Evolutionary conservation across 179 eudicot species (phyloP), one percentile per base, ranked within the genome.

Genomic region (Actinidia arguta): DNA sequence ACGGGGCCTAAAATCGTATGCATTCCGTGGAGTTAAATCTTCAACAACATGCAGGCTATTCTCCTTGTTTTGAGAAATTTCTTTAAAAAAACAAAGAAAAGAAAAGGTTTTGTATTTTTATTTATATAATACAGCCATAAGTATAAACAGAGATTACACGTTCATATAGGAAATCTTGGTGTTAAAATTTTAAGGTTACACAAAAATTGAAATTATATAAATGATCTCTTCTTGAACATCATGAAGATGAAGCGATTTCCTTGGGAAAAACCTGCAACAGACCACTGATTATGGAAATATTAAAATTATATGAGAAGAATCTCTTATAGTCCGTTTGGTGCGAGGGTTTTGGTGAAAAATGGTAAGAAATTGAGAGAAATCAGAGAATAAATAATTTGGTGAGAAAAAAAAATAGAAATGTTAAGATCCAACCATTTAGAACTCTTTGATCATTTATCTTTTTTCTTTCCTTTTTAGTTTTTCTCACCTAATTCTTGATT

Each of bases 141-240:
- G 42, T 42, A 5, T 20, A 17, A 69, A 69, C 44, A 69, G 16
- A 42, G 50, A 69, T 20, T 42, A 44, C 51, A 69, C 20, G 16
- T 20, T 9, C 14, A 7, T 44, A 39, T 44, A 20, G 50, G 20
- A 69, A 18, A 18, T 20, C 3, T 69, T 44, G 12, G 10, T 16
- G 18, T 7, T 44, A 7, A n/a, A 69, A 18, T 42, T 22, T 44
- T 69, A 22, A 44, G 52, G 18, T 69, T 20, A 67, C 6, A 69
- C 52, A 31, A 69, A 8, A 69, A 18, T 44, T 44, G 1, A 16
- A 47, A 69, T 68, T 24, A 69, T 44, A 42, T 39, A 42, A 42
- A 69, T 69, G 73, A 69, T 69, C 73, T 39, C 50, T 39, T 69
- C 51, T 1, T 69, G 73, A 50, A 50, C 10, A 50, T 50, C 52